Evolutionary conservation across 352 stramenopile species (phyloP), one percentile per base, ranked within the genome.

Genomic region (Globisporangium spinosum): DNA sequence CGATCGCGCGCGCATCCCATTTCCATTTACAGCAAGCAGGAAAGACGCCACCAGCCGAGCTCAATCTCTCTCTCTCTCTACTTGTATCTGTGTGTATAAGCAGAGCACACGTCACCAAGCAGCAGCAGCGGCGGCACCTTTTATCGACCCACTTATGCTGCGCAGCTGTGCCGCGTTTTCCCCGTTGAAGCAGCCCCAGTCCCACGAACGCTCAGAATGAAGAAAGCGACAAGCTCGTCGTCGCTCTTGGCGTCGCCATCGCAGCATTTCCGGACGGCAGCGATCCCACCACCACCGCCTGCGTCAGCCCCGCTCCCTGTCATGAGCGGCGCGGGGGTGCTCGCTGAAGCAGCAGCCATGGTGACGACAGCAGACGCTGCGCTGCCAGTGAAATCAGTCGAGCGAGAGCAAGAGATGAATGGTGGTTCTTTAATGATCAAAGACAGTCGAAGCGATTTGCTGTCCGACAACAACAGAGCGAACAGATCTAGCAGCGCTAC

Each of bases 401-500:
- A 62, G 23, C 40, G 43, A 12, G 25, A 62, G 45, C 9, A 23
- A 10, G 38, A 43, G 32, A 17, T 10, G n/a, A 56, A 38, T 43
- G 34, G 17, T 57, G 63, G 49, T 5, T 40, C 43, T 51, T 51
- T 8, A 22, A 15, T 45, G 40, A 58, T 35, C 4, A 2, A 15
- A 43, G 32, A 62, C n/a, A 29, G 25, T 25, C 20, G n/a, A 25
- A 8, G 29, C 55, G 56, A 58, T 47, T 35, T 54, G 62, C 51
- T 43, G 3, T 40, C 20, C 1, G 56, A 62, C 40, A 64, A 55
- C 32, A 69, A 57, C 56, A 59, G 55, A 15, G 13, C 13, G 8
- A 61, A 47, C n/a, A 59, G 32, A 34, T 29, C 56, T 22, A 70
- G 58, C 60, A 75, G 69, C 60, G 57, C 47, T 67, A 70, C 22